Conservation (phyloP, 140 eudicot genomes). For the Bidens hawaiensis region DNA sequence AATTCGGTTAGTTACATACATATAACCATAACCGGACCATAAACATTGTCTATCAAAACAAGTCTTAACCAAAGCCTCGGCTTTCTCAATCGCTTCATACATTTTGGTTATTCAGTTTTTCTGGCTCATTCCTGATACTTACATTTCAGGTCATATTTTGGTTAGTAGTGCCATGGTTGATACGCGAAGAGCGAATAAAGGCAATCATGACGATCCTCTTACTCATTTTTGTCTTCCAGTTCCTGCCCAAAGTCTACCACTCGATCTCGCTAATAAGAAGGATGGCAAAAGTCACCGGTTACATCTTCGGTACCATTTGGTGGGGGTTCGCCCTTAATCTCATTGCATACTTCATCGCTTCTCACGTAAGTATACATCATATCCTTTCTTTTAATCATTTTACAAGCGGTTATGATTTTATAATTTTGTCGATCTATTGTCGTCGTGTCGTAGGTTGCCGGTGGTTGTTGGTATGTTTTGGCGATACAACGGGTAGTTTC, state of each 20-base stretch:
- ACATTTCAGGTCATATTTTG: conserved; percentile 71
- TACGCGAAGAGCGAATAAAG: conserved; percentile 67
- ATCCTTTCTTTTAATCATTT: neutral
- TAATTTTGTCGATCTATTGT: neutral
- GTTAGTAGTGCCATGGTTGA: conserved; percentile 70
- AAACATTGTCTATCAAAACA: too few species aligned
- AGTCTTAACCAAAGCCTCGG: too few species aligned
- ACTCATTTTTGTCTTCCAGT: conserved; percentile 72
- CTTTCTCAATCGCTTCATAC: too few species aligned
- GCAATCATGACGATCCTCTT: conserved; percentile 72
- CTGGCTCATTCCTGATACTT: too few species aligned
- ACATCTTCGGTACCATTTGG: conserved; percentile 95
- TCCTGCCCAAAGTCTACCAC: conserved; percentile 87
- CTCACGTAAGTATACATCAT: conserved; percentile 54
- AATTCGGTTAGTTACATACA: too few species aligned
- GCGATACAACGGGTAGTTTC: conserved; percentile 83
- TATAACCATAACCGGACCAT: too few species aligned
- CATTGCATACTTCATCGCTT: conserved; percentile 93
- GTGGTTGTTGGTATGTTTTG: conserved; percentile 93
- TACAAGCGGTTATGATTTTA: neutral
- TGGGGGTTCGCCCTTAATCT: conserved; percentile 97
- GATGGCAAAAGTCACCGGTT: conserved; percentile 96
- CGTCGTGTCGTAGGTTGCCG: conserved; percentile 54
- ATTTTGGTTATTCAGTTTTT: too few species aligned
- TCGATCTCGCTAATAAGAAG: conserved; percentile 69